Base-by-base conservation (phyloP, 2,329 filamentous ascomycete species). In the Paraphoma sp. region DNA sequence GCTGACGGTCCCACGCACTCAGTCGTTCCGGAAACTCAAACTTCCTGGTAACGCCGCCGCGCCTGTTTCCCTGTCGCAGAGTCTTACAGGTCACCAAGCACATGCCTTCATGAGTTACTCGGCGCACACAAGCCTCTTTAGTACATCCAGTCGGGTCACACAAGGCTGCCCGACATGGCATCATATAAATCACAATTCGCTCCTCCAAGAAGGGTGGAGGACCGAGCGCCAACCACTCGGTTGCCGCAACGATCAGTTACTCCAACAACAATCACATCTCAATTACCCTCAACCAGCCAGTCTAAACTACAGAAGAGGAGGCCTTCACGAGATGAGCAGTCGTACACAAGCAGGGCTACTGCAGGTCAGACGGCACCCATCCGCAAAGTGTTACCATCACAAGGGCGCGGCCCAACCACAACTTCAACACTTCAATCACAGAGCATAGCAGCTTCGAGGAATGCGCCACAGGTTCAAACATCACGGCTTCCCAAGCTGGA, bases 101-200 rank as follows among this genome's bases (percentile, higher is more conserved):
- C 60, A 76, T 76, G 75, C 66, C 72, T 76, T 73, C 72, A 78
- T 78, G 76, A 77, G 73, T 74, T 71, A 67, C 71, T 68, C 66
- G 62, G 67, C 66, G 64, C 65, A 70, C 71, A 71, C 69, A 68
- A 65, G 55, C 56, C 62, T 65, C 58, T 58, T 69, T 71, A 66
- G 64, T 63, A 77, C 69, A 66, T 66, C 58, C 64, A 68, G 59
- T 63, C 64, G 69, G 68, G 74, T 76, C 61, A 67, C 70, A 77
- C 73, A 60, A 71, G 62, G 54, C 57, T 70, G 63, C 68, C 69
- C 68, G 67, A 70, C 53, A 79, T 79, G 76, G 76, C 76, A 70
- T 76, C 74, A 58, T 76, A 76, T 71, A 78, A 76, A 67, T 73
- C 75, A 70, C 73, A 76, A 45, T 63, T 70, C 59, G 65, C 65